Base-by-base conservation (phyloP, 2,329 filamentous ascomycete genomes). In the Colletotrichum sp. region DNA sequence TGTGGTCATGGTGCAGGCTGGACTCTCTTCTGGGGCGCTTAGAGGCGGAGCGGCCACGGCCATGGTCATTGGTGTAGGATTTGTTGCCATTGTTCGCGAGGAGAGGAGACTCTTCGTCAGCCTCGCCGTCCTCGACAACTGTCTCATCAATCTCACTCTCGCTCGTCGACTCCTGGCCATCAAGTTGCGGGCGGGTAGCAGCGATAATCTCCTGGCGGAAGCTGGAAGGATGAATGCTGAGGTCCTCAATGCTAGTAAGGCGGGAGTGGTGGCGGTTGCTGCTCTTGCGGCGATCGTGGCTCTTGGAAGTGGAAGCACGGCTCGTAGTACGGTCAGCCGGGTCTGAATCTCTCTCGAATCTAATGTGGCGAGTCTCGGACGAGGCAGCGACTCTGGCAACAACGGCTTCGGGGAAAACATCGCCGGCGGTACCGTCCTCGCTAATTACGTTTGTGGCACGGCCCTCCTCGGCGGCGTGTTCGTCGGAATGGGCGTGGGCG, bases 151-250 rank as follows among this genome's bases (percentile, higher is more conserved):
- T 85, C 36, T 90, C 89, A 74, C 88, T 90, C 34, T 92, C 92
- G 67, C 89, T 86, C n/a, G 83, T 81, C 16, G 83, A 90, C 5
- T 92, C 90, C 52, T 91, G 92, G 61, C 76, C 74, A 4, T 80
- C 80, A 13, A 81, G 79, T 8, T 82, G 79, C 34, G 92, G 87
- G 67, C 92, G 91, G 75, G 93, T 93, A n/a, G 95, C 95, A 48
- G 93, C 93, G 78, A 99, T 98, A 79, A 99, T 98, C 72, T 96
- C 95, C 83, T 98, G 94, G 78, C 97, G 90, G 88, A 99, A 96
- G 78, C 94, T 96, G 28, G 95, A 94, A 4, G 97, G 97, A 82
- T 98, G 94, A 68, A 98, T 94, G 82, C 93, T 95, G 79, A 98
- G 94, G 71, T 96, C 91, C 39, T 93, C 85, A 87, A 96, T 86